phyloP scores from a whole-genome alignment of 2,329 filamentous ascomycete genomes.

The Penicillium concentricum region DNA sequence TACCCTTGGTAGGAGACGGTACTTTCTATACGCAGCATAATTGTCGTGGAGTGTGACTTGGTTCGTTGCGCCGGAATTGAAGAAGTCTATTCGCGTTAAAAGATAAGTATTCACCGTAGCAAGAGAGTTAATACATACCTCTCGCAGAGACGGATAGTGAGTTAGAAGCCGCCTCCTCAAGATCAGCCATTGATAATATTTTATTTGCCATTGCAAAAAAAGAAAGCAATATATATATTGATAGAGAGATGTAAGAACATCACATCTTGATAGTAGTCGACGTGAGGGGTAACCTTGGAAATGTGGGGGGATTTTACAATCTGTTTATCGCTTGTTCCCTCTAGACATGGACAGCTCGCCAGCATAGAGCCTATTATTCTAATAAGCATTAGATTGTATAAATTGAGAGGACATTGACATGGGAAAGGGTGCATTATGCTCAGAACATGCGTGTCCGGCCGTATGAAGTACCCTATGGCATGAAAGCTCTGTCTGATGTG shows the following conservation, averaged over 20 bases:
- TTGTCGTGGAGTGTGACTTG: slow-evolving; percentile 50
- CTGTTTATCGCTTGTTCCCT: background rate
- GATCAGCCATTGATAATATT: slow-evolving; percentile 19
- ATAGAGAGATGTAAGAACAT: background rate
- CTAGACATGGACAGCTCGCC: background rate
- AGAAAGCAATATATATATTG: background rate
- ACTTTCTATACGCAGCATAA: slow-evolving; percentile 50
- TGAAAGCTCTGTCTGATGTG: slow-evolving; percentile 15
- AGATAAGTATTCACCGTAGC: background rate
- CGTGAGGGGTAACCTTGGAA: slow-evolving; percentile 7
- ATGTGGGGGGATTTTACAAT: background rate
- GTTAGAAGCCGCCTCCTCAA: slow-evolving; percentile 14
- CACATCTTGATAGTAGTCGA: background rate
- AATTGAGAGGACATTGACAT: slow-evolving; percentile 11
- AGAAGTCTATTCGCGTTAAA: slow-evolving; percentile 48
- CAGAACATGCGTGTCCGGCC: slow-evolving; percentile 18
- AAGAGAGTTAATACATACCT: slow-evolving; percentile 7
- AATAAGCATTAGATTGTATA: slow-evolving; percentile 5
- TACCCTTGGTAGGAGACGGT: slow-evolving; percentile 49
- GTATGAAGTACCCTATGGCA: slow-evolving; percentile 14
- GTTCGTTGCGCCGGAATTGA: slow-evolving; percentile 53
- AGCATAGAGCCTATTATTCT: background rate
- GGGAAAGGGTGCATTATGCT: slow-evolving; percentile 14
- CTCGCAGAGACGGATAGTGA: slow-evolving; percentile 9
- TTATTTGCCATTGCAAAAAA: slow-evolving; percentile 10